Base-by-base conservation (phyloP, 2,329 filamentous ascomycete genomes). In the Fusarium sp. region DNA sequence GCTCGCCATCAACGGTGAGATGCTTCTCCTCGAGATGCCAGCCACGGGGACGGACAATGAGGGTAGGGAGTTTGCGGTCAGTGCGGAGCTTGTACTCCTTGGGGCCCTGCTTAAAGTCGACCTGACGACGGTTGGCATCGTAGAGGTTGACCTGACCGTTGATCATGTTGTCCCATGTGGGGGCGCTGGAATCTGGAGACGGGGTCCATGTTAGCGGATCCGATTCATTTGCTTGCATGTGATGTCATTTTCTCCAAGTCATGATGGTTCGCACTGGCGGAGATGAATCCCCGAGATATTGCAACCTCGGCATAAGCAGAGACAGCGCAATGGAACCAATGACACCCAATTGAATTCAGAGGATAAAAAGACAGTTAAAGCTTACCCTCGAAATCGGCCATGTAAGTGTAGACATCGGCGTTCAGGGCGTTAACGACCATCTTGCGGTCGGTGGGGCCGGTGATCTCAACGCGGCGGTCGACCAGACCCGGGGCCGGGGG, bases 21-120 rank as follows among this genome's bases (percentile, higher is more conserved):
- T 98, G 96, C 90, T 97, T 98, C 91, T 99, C 96, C 71, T 98
- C 95, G 66, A 99, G 89, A 84, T 99, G 96, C 96, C 96, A 99
- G 81, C 96, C 96, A 84, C 96, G 92, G 64, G 96, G 94, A 80
- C 96, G 94, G 67, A 96, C 94, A 80, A 99, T 98, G 64, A 99
- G 90, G 18, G 96, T 98, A 22, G 96, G 95, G 8, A 90, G 91
- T 61, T 88, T 90, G 78, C 93, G 92, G 86, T 98, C 96, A 69
- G 93, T 98, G 74, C 96, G 94, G 71, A 99, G 93, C 88, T 98
- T 98, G 88, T 99, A 99, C 81, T 97, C 95, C 87, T 98, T 99
- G 79, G 91, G 87, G 73, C 95, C 95, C 81, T 95, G 93, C 88
- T 96, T 97, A 89, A 98, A 98, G 87, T 98, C 96, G 78, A 98